Evolutionary conservation across 352 stramenopile species (phyloP), one percentile per base, ranked within the genome.

Genomic region (Globisporangium iwayamae): DNA sequence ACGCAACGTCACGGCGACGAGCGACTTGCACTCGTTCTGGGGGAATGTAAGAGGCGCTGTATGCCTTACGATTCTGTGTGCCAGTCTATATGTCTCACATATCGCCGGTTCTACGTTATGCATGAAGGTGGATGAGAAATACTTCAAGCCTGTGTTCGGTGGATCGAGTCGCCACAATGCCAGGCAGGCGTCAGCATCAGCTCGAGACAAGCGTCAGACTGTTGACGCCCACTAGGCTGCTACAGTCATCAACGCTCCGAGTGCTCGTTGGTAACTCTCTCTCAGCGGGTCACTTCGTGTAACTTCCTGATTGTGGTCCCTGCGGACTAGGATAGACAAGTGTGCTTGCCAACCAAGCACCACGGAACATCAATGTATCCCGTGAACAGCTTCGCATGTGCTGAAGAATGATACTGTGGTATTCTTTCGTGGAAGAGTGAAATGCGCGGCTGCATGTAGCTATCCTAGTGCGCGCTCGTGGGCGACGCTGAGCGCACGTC

Each of bases 81-180:
- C 25, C 25, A 28, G 25, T 28, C 25, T 28, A 28, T 28, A 28
- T 28, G 10, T 51, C 4, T n/a, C 47, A 54, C 28, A 54, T 25
- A 13, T 16, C 20, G 32, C 4, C 14, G 36, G 36, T 14, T 41
- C 9, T 4, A 16, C 14, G 36, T 41, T 16, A 14, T 41, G 3
- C 18, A 36, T 66, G 22, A 20, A 88, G 81, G 56, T 91, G 43
- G 82, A 91, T 34, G 78, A 89, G 38, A 75, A 69, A 43, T 91
- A 89, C 54, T 69, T 91, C 52, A 88, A 91, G 63, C 82, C 82
- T 4, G 45, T 87, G 9, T 89, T 91, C 65, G 80, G 82, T 1
- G 82, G 80, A 16, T 81, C 76, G 3, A 63, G 62, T 30, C 68
- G 68, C 25, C 70, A 78, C 69, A 64, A 71, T 14, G 16, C 0